These are phyloP conservation scores for Ceratocystis diversiconidia DNA, from an alignment of 2,329 filamentous ascomycete species.

Conservation along the genomic window DNA sequence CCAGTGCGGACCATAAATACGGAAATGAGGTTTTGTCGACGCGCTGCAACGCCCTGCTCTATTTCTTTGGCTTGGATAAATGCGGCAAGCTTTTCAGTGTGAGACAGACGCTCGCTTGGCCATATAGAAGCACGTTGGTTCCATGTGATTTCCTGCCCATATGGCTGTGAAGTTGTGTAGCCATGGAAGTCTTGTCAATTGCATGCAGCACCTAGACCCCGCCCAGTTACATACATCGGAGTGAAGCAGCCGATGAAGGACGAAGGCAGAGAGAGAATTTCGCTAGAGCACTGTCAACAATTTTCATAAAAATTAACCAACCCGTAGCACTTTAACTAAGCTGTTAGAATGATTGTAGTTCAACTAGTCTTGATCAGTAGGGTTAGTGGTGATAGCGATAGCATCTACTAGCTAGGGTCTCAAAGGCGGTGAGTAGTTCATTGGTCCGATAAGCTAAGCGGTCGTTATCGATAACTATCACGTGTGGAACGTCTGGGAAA, in stretches of 20 bases:
- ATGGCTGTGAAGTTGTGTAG: not conserved
- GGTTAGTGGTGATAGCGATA: not conserved
- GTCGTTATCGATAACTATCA: conserved; percentile 18
- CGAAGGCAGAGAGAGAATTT: not conserved
- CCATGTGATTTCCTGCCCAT: not conserved
- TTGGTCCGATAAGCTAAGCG: conserved; percentile 12
- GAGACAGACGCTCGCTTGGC: not conserved
- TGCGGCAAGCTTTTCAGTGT: not conserved
- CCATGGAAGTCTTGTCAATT: not conserved
- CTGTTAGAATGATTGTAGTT: too few relatives aligned
- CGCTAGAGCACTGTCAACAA: too few relatives aligned
- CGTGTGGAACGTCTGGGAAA: conserved; percentile 15
- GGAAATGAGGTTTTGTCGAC: not conserved
- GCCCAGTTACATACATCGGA: not conserved
- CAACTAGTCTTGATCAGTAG: not conserved
- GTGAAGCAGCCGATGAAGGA: not conserved
- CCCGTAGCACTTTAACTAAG: too few relatives aligned
- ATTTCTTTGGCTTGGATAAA: not conserved
- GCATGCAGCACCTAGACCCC: not conserved
- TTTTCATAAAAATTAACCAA: too few relatives aligned
- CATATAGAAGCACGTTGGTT: not conserved
- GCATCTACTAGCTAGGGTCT: not conserved
- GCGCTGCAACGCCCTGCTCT: not conserved
- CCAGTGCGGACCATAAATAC: not conserved
- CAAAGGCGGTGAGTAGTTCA: conserved; percentile 10